These are phyloP conservation scores for Quercus phellos DNA, from an alignment of 331 rosid species.

Conservation along the genomic window DNA sequence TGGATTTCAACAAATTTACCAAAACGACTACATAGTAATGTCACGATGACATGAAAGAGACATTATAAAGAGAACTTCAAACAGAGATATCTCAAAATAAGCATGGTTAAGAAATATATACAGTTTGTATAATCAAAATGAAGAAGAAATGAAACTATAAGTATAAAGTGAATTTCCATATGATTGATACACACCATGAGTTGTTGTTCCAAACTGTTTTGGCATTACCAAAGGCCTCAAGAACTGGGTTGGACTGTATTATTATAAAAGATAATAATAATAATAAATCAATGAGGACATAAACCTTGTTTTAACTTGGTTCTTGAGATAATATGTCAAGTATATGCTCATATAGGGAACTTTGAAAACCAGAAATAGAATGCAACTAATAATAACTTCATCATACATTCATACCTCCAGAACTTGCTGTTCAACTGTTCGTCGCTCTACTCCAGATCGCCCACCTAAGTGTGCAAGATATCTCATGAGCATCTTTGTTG, in stretches of 20 bases:
- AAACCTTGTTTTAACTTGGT: too few relatives aligned
- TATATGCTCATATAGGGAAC: too few relatives aligned
- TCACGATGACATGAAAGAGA: background rate
- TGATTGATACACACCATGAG: slow-evolving; percentile 64
- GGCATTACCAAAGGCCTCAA: slow-evolving; percentile 98
- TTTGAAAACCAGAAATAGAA: background rate
- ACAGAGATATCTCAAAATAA: too few relatives aligned
- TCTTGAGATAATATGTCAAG: too few relatives aligned
- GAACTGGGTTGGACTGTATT: slow-evolving; percentile 92
- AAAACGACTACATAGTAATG: slow-evolving; percentile 79
- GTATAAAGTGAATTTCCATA: background rate
- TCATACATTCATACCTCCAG: slow-evolving; percentile 60
- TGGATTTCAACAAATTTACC: slow-evolving; percentile 98
- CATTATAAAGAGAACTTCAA: too few relatives aligned
- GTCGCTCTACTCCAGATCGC: slow-evolving; percentile 91
- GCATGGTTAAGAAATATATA: too few relatives aligned
- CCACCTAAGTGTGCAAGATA: slow-evolving; percentile 98
- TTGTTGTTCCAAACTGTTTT: slow-evolving; percentile 94
- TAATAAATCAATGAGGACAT: background rate
- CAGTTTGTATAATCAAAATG: too few relatives aligned
- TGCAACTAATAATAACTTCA: slow-evolving; percentile 3
- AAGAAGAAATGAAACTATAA: background rate
- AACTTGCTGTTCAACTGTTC: slow-evolving; percentile 98
- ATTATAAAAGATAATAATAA: slow-evolving; percentile 15
- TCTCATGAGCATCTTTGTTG: slow-evolving; percentile 96